A percentile compares a stretch with the other conserved stretches of the same genome.
These are phyloP conservation scores for Colletotrichum phormii DNA, from an alignment of 2,329 filamentous ascomycete genomes.

Conservation along the genomic window DNA sequence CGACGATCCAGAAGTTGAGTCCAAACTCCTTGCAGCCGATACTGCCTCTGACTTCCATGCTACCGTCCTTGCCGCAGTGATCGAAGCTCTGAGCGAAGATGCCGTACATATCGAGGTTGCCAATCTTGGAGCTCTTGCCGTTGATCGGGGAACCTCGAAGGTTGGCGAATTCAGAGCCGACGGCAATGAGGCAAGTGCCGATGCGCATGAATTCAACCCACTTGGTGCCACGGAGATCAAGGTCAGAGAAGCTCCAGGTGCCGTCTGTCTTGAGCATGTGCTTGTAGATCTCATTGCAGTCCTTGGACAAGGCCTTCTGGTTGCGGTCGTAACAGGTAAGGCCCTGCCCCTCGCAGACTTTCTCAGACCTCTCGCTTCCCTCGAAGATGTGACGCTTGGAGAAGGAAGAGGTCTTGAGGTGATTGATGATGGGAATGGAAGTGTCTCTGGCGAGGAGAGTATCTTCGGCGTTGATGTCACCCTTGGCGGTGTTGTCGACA, in stretches of 20 bases:
- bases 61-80: not conserved
- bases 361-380: not conserved
- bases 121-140: not conserved
- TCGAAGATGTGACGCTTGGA: slow-evolving; percentile 5
- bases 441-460: not conserved
- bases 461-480: not conserved
- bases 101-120: slow-evolving; percentile 8
- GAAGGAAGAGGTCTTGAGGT: not conserved
- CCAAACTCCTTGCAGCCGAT: not conserved
- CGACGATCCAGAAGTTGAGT: slow-evolving; percentile 14
- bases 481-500: not conserved
- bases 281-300: slow-evolving; percentile 11
- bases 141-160: not conserved
- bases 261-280: not conserved
- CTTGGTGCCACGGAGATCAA: slow-evolving; percentile 5
- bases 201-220: slow-evolving; percentile 10
- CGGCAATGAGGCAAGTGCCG: slow-evolving; percentile 7
- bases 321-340: slow-evolving; percentile 4
- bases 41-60: slow-evolving; percentile 14
- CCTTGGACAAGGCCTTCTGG: not conserved
- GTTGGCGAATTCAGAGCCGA: not conserved
- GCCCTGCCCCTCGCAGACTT: not conserved
- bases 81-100: not conserved
- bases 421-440: not conserved
- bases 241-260: slow-evolving; percentile 1